Evolutionary conservation across 768 basidiomycete species (phyloP), one percentile per base, ranked within the genome.

Genomic region (Amanita phalloides): DNA sequence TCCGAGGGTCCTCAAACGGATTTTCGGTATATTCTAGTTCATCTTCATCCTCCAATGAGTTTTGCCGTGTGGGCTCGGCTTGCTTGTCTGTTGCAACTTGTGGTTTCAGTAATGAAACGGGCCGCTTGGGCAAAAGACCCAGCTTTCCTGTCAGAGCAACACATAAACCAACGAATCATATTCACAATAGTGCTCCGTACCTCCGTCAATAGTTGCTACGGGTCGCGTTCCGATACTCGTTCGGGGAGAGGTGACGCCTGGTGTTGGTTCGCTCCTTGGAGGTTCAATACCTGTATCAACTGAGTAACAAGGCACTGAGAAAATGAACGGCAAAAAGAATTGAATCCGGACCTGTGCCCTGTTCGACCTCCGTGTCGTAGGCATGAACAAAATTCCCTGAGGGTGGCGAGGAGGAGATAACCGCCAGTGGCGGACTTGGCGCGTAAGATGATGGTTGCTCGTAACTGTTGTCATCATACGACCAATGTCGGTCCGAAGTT

Each of bases 21-120:
- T 79, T 86, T 72, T 86, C 83, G 3, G 76, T 73, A 62, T 84
- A 87, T 63, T 86, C 85, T 57, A 84, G 59, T n/a, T 77, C 81
- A 50, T 81, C 80, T 6, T 73, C 69, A 38, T 73, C 68, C 23
- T 72, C 65, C 37, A 57, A 65, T 26, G 62, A 59, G 30, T 55
- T 48, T 46, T 57, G 39, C 58, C 48, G 56, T 62, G 54, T 36
- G 58, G 45, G 53, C 55, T 48, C 53, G 3, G 21, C 5, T 28
- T 48, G 23, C 6, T 17, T 30, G n/a, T 23, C 17, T 9, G 17
- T 45, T 20, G 60, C 56, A 11, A 65, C 53, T 26, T 60, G 61
- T 8, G 67, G 61, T 42, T 66, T 71, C 17, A 73, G 61, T 32
- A 84, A 70, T 6, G 84, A 81, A 11, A 89, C 86, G 5, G 86